Evolutionary conservation across 139 green algal species (phyloP).

Genomic region (Chlorella vulgaris): DNA sequence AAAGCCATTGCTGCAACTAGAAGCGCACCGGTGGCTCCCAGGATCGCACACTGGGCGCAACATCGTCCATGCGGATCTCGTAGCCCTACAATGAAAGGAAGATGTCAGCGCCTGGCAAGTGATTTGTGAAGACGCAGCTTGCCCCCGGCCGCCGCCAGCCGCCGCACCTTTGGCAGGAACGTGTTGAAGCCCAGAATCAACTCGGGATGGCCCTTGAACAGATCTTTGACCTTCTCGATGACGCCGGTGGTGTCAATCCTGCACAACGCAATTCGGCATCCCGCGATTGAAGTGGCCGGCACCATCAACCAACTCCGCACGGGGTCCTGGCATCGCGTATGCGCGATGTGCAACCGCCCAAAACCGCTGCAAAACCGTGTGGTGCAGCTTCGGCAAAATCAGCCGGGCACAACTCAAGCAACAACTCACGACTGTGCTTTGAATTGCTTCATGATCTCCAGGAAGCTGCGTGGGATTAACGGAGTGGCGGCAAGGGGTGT

Average conservation of each 20-base stretch:
- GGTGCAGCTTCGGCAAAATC: not conserved
- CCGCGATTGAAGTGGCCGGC: not conserved
- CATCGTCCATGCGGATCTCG: constrained; percentile 48
- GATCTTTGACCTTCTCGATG: constrained; percentile 92
- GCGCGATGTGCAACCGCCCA: not conserved
- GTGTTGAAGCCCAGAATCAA: constrained; percentile 99
- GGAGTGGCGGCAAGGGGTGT: not conserved
- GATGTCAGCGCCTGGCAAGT: no score
- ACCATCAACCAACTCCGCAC: not conserved
- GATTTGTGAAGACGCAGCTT: not conserved
- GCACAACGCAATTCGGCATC: constrained; percentile 12
- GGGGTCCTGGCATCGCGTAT: not conserved
- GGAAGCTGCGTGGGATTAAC: constrained; percentile 66
- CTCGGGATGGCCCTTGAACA: constrained; percentile 94
- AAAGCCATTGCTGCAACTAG: no score
- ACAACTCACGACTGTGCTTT: constrained; percentile 87
- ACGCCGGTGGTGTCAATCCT: constrained; percentile 97
- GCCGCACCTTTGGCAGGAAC: constrained; percentile 90
- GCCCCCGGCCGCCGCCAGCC: not conserved
- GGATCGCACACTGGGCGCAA: constrained; percentile 4
- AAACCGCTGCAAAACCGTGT: not conserved
- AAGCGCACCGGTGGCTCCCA: constrained; percentile 19
- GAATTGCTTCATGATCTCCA: constrained; percentile 99
- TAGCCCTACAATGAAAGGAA: constrained; percentile 38
- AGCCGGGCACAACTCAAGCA: not conserved